A percentile compares a stretch with the other conserved stretches of the same genome.
Evolutionary conservation across 2,329 filamentous ascomycete species (phyloP).

Genomic region (Madurella fahalii): DNA sequence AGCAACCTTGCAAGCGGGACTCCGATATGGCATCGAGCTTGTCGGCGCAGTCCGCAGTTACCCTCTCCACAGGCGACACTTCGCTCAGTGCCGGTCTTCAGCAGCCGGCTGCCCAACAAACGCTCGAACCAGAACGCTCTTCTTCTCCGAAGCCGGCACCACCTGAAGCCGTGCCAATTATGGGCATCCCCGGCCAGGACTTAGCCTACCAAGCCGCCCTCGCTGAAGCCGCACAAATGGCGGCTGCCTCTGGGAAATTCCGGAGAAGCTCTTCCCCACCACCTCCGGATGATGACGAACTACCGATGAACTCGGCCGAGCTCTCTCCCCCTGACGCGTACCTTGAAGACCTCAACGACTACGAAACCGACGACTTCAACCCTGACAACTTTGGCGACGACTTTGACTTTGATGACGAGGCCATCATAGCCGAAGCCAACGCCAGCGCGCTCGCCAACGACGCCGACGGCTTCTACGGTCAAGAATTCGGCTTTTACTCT

Average conservation of each 20-base stretch:
- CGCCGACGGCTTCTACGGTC: conserved; percentile 88
- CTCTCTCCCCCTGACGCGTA: conserved; percentile 33
- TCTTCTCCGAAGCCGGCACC: conserved; percentile 9
- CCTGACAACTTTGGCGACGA: conserved; percentile 48
- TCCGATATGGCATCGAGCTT: conserved; percentile 45
- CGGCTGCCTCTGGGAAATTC: conserved; percentile 72
- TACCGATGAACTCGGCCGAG: conserved; percentile 29
- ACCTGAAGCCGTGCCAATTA: background rate
- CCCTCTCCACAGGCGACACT: conserved; percentile 51
- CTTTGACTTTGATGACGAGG: conserved; percentile 74
- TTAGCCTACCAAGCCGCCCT: conserved; percentile 75
- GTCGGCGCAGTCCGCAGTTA: conserved; percentile 41
- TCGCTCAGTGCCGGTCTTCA: conserved; percentile 40
- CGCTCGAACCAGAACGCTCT: background rate
- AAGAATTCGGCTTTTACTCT: conserved; percentile 95
- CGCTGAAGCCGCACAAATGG: conserved; percentile 73
- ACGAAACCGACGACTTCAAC: conserved; percentile 60
- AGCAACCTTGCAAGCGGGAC: conserved; percentile 38
- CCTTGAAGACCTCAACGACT: conserved; percentile 37
- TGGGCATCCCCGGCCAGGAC: conserved; percentile 32
- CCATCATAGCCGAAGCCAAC: conserved; percentile 92
- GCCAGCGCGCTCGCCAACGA: conserved; percentile 90
- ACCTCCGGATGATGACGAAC: conserved; percentile 31
- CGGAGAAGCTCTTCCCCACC: conserved; percentile 52
- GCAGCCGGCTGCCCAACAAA: conserved; percentile 19